Evolutionary conservation across 2,329 filamentous ascomycete species (phyloP), one percentile per base, ranked within the genome.

Genomic region (Aspergillus japonicus): DNA sequence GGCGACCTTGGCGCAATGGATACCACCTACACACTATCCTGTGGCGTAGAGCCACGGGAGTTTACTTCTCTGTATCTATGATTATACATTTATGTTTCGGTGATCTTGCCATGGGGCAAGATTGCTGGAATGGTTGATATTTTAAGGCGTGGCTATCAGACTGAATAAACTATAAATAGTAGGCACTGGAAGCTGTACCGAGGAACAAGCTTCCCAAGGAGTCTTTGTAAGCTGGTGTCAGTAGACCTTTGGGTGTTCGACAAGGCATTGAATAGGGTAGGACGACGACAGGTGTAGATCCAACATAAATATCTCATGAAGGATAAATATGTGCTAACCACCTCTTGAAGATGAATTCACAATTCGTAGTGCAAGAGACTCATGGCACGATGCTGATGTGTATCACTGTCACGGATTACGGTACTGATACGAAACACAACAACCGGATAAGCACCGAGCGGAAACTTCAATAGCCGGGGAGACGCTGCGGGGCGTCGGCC

Each of bases 1-100:
- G 49, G 49, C 56, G 26, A 51, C 29, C 33, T 50, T 48, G 61
- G 61, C 61, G 61, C 58, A 61, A n/a, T 31, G 33, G 23, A 50
- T 58, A 49, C 54, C 44, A 39, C 39, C 16, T 35, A 56, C 47
- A 26, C 47, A 51, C 55, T 24, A 50, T 31, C 44, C 44, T 24
- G 21, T 47, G 58, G 55, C 55, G 26, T 5, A 54, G 56, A 59
- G 56, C 50, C 12, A 35, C 57, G 44, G 31, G 48, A 39, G 14
- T 54, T 42, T 31, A 26, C 44, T 57, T 57, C 48, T 35, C 31
- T 57, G 48, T 57, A 49, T 50, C 55, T 51, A 57, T 57, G 55
- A 57, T 51, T 51, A n/a, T 31, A 24, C 23, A 47, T 44, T 59
- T 55, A 39, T 55, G 53, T 21, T 57, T 51, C 33, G 50, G 51